Conservation (phyloP, 768 basidiomycete species). For the Tylopilus vinaceipallidus region DNA sequence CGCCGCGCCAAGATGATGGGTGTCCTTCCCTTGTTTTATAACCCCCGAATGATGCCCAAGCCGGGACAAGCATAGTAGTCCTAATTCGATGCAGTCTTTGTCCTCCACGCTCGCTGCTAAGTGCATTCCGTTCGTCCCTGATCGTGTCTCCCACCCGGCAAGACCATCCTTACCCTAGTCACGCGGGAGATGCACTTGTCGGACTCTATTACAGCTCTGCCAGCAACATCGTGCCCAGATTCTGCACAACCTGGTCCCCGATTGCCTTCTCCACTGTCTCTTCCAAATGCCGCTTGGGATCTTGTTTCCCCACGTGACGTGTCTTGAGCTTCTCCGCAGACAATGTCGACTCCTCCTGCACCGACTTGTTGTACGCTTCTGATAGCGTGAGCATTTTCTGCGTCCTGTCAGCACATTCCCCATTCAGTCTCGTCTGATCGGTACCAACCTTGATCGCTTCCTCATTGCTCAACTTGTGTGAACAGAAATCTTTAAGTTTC, state of each 20-base stretch:
- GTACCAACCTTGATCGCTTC: conserved; percentile 85
- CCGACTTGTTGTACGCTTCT: conserved; percentile 94
- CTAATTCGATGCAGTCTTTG: too few relatives aligned
- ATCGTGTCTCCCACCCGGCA: conserved; percentile 1
- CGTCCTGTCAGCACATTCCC: conserved; percentile 18
- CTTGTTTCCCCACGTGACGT: conserved; percentile 95
- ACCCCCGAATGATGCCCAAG: conserved; percentile 26
- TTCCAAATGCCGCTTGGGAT: conserved; percentile 96
- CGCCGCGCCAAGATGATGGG: conserved; percentile 92
- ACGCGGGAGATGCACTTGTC: neutral
- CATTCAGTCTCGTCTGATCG: conserved; percentile 10
- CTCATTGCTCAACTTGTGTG: conserved; percentile 87
- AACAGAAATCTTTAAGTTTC: conserved; percentile 85
- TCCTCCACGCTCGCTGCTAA: too few relatives aligned
- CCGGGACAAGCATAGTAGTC: conserved; percentile 8
- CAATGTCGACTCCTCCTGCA: conserved; percentile 96
- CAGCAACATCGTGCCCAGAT: conserved; percentile 90
- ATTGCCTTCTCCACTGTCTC: conserved; percentile 98
- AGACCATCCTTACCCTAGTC: too few relatives aligned
- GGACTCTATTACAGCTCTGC: conserved; percentile 66
- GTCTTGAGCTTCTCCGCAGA: conserved; percentile 93
- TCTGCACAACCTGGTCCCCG: conserved; percentile 96
- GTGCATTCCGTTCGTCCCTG: conserved; percentile 10
- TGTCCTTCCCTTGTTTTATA: conserved; percentile 56
- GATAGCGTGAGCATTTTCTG: conserved; percentile 86